Evolutionary conservation across 2,329 filamentous ascomycete species (phyloP), one percentile per base, ranked within the genome.

Genomic region (Ceratocystis variospora): DNA sequence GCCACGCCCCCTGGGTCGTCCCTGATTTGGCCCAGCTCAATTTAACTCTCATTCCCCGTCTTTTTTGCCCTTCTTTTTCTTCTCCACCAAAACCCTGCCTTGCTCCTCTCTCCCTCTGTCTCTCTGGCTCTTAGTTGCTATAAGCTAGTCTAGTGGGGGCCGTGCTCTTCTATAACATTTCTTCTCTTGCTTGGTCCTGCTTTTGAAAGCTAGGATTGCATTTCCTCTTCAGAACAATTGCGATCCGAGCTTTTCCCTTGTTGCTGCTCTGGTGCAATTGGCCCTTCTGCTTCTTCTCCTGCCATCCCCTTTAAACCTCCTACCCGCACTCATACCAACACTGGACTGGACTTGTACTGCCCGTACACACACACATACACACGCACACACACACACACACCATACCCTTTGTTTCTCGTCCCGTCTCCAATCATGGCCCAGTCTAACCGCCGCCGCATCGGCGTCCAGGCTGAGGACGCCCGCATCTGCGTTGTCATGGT

Each of bases 401-500:
- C 12, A 17, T 5, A 2, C 7, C 44, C n/a, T 50, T 22, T 4
- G 7, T 22, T n/a, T 12, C 46, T 50, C 46, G 4, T 50, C 5
- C 46, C n/a, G 19, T 50, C 15, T 8, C n/a, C n/a, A 17, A 41
- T 62, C 50, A 67, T 69, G 64, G 48, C 50, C 62, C 55, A 62
- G 61, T 65, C 62, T 67, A 67, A 65, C 67, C 66, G 68, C 66
- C 70, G 69, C 66, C 68, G 87, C 71, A 78, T 84, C 72, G 88
- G 87, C 73, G 83, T 92, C 70, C 88, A 96, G 89, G 89, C 89
- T 72, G 93, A 97, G 80, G 91, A 96, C 77, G 93, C 90, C 68
- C 90, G 89, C 76, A 95, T 99, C 79, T 97, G 93, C 76, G 92
- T 99, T 70, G 91, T 99, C 72, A 97, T 99, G 94, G 94, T 99